A percentile compares a stretch with the other conserved stretches of the same genome.
Evolutionary conservation across 2,329 filamentous ascomycete genomes (phyloP).

Genomic region (Pseudocercospora cruenta): DNA sequence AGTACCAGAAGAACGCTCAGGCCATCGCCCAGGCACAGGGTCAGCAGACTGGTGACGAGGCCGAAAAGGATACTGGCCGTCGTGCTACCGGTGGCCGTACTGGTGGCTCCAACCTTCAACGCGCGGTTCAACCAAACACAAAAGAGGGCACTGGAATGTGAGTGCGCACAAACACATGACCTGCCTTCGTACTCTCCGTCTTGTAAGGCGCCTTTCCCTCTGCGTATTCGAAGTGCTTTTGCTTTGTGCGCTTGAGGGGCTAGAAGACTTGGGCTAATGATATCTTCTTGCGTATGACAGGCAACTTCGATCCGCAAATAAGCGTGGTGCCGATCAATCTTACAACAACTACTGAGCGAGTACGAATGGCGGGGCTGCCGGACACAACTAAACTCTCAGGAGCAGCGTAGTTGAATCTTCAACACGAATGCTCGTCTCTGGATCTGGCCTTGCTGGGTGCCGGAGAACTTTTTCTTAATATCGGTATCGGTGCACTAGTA

Average conservation of each 20-base stretch:
- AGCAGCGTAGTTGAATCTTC: slow-evolving; percentile 27
- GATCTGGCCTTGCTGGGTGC: slow-evolving; percentile 27
- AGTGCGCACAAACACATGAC: slow-evolving; percentile 67
- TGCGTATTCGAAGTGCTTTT: slow-evolving; percentile 66
- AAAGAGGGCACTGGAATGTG: slow-evolving; percentile 95
- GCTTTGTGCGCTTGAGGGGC: slow-evolving; percentile 70
- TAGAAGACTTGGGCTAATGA: slow-evolving; percentile 53
- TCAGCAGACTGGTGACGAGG: slow-evolving; percentile 59
- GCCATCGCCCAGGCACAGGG: slow-evolving; percentile 80
- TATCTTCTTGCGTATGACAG: slow-evolving; percentile 43
- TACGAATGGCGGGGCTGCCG: slow-evolving; percentile 43
- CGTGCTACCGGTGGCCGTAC: slow-evolving; percentile 63
- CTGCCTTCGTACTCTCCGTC: slow-evolving; percentile 39
- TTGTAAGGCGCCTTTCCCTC: slow-evolving; percentile 89
- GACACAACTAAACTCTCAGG: slow-evolving; percentile 37
- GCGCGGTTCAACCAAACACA: slow-evolving; percentile 69
- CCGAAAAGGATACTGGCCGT: slow-evolving; percentile 76
- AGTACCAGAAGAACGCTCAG: slow-evolving; percentile 99
- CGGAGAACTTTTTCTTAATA: slow-evolving; percentile 32
- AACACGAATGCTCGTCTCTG: slow-evolving; percentile 24
- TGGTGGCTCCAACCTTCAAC: slow-evolving; percentile 61
- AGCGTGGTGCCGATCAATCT: slow-evolving; percentile 55
- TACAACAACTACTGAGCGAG: slow-evolving; percentile 54
- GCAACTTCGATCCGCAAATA: slow-evolving; percentile 55
- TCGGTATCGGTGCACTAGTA: slow-evolving; percentile 38